phyloP scores from a whole-genome alignment of 225 moss, liverwort and hornwort genomes.

The Rhytidiadelphus loreus region DNA sequence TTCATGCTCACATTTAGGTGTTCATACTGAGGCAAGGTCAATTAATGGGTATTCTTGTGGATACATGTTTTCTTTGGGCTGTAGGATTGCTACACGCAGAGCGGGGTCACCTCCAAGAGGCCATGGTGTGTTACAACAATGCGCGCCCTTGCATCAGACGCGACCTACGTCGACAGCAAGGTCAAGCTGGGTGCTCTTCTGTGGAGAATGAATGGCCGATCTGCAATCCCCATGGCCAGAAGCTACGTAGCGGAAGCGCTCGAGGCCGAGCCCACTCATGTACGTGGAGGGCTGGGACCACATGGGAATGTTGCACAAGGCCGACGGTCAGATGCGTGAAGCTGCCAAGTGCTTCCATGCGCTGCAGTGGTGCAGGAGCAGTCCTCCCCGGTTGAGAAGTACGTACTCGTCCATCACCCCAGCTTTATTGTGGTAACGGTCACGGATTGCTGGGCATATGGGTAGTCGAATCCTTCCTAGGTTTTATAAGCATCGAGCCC shows the following conservation, averaged over 20 bases:
- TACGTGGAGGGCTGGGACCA: slow-evolving; percentile 66
- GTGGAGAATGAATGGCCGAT: slow-evolving; percentile 37
- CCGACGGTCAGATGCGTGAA: slow-evolving; percentile 48
- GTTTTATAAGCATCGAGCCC: not conserved
- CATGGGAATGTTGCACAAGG: slow-evolving; percentile 72
- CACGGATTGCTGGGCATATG: no score
- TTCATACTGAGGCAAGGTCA: no score
- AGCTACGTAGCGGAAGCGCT: slow-evolving; percentile 75
- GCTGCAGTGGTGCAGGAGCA: slow-evolving; percentile 64
- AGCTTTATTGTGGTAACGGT: slow-evolving; percentile 53
- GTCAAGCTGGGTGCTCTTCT: slow-evolving; percentile 66
- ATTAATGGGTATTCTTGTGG: not conserved
- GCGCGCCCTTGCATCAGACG: slow-evolving; percentile 58
- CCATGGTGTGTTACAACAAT: slow-evolving; percentile 57
- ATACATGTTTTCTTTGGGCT: not conserved
- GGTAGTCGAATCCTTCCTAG: no score
- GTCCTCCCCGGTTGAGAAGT: slow-evolving; percentile 65
- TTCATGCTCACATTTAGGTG: not conserved
- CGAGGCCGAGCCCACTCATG: slow-evolving; percentile 72
- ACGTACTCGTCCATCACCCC: slow-evolving; percentile 56
- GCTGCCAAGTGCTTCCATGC: slow-evolving; percentile 73
- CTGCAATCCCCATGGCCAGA: slow-evolving; percentile 47
- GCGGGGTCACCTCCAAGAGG: slow-evolving; percentile 51
- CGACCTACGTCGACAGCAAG: slow-evolving; percentile 62
- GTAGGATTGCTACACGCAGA: slow-evolving; percentile 55